A percentile compares a stretch with the other conserved stretches of the same genome.
phyloP scores from a whole-genome alignment of 2,329 filamentous ascomycete species.

The Huntiella moniliformis region DNA sequence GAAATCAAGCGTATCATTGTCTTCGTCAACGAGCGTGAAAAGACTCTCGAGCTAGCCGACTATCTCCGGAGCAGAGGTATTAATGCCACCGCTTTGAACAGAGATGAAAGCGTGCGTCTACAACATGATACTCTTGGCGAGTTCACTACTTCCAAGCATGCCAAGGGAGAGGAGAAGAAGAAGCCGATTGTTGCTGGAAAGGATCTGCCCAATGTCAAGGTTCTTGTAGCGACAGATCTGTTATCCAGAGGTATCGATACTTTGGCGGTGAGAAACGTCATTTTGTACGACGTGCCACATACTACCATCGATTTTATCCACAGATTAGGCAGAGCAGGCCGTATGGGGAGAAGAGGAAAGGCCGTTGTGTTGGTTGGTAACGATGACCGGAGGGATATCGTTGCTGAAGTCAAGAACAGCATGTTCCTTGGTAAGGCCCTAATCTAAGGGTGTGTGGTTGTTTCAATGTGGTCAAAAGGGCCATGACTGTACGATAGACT shows the following conservation, averaged over 20 bases:
- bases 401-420: conserved; percentile 76
- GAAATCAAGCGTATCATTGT: conserved; percentile 76
- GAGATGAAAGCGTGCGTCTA: conserved; percentile 63
- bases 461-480: background rate
- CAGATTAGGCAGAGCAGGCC: conserved; percentile 72
- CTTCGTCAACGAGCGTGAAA: conserved; percentile 92
- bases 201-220: conserved; percentile 58
- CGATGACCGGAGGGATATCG: conserved; percentile 74
- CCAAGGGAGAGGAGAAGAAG: conserved; percentile 22
- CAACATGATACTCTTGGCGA: conserved; percentile 49
- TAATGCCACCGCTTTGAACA: conserved; percentile 65
- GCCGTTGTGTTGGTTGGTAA: conserved; percentile 83
- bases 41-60: conserved; percentile 58
- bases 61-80: conserved; percentile 75
- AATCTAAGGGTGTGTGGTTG: conserved; percentile 28
- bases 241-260: conserved; percentile 91
- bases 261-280: conserved; percentile 71
- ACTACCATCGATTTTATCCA: conserved; percentile 98
- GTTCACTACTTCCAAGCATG: conserved; percentile 43
- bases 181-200: conserved; percentile 23
- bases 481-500: background rate
- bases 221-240: conserved; percentile 85
- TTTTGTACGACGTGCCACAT: conserved; percentile 94
- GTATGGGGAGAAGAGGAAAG: conserved; percentile 78
- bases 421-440: conserved; percentile 69